Conservation (phyloP, 2,329 filamentous ascomycete species). For the Daldinia eschscholtzii region DNA sequence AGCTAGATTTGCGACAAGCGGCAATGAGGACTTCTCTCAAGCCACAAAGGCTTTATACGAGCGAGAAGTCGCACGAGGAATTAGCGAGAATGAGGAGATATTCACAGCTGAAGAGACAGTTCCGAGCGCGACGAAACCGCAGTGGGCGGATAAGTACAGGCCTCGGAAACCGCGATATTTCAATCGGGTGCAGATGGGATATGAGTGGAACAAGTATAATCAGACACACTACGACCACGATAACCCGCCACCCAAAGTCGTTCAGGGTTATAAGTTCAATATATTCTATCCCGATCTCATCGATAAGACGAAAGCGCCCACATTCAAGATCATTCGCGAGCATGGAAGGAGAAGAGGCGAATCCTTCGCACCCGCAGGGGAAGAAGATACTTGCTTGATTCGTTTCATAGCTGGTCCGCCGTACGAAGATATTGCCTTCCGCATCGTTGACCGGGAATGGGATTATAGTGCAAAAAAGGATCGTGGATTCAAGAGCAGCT, state of each 20-base stretch:
- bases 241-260: conserved; percentile 96
- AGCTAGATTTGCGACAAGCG: conserved; percentile 76
- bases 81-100: conserved; percentile 95
- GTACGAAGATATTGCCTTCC: conserved; percentile 96
- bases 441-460: conserved; percentile 98
- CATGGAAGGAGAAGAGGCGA: conserved; percentile 90
- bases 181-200: conserved; percentile 98
- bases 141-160: conserved; percentile 86
- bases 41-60: conserved; percentile 92
- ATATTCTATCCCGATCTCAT: conserved; percentile 98
- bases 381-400: conserved; percentile 97
- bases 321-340: conserved; percentile 95
- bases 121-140: conserved; percentile 71
- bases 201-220: conserved; percentile 99
- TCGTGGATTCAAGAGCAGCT: conserved; percentile 93
- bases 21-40: conserved; percentile 85
- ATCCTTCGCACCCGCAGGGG: conserved; percentile 91
- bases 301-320: conserved; percentile 93
- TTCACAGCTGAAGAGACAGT: conserved; percentile 92
- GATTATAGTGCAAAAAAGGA: conserved; percentile 97
- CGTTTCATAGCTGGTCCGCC: conserved; percentile 95
- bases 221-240: conserved; percentile 99
- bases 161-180: conserved; percentile 96
- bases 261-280: conserved; percentile 99
- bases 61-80: conserved; percentile 88